Base-by-base conservation (phyloP, 2,329 filamentous ascomycete genomes). In the Gremmenia infestans region DNA sequence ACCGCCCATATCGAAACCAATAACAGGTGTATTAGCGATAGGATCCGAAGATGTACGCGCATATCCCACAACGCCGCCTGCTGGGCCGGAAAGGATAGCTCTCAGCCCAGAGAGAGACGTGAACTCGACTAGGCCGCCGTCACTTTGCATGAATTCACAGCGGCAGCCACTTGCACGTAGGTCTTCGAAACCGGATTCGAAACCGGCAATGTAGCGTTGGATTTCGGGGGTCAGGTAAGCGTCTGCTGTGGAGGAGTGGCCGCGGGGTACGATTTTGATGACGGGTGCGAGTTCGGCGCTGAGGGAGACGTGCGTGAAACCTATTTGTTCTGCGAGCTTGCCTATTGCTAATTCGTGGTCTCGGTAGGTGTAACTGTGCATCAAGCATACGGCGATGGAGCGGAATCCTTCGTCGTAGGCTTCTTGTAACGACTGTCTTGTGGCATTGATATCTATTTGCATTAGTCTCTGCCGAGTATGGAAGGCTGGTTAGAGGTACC, bases 301-400 rank as follows among this genome's bases (percentile, higher is more conserved):
- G 35, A 88, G 70, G 60, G 81, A 85, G 55, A 88, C 79, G 67
- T 87, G 83, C 45, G 80, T 74, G 64, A 88, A 88, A 1, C 85
- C 85, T 60, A 87, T 81, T 22, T 85, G 78, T 52, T 73, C 75
- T 1, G 85, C 85, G 19, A 88, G 72, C 60, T 76, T 77, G 17
- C 83, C 83, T 14, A 88, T 76, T 19, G 83, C 63, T 1, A 78
- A 77, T 66, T 88, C 85, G 60, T 88, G 85, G 23, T 81, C 76
- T 8, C 83, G 84, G 64, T 81, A 88, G 3, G 83, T 87, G 66
- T 88, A 88, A n/a, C 81, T 81, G 65, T 88, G 85, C 76, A 87
- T 82, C 47, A 88, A 70, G 61, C 81, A 85, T 3, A 88, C 82
- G 2, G 85, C 83, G 50, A 88, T 80, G 60, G 82, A 86, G 60